Evolutionary conservation across 2,329 filamentous ascomycete species (phyloP), one percentile per base, ranked within the genome.

Genomic region (Pseudogymnoascus sp.): DNA sequence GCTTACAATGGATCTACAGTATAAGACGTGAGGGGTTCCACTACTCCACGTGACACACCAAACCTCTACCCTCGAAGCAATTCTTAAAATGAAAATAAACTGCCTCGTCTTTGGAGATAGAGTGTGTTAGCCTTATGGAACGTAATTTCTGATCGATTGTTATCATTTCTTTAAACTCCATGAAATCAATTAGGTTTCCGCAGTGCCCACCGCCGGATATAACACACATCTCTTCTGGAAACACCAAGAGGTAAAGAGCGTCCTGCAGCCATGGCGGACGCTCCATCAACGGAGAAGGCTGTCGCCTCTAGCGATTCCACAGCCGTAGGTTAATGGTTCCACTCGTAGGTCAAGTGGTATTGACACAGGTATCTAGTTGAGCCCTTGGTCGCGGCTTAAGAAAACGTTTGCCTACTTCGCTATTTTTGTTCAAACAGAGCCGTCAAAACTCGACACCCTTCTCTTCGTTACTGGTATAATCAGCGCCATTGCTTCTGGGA

Each of bases 401-500:
- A 57, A 57, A 57, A 7, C 51, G 1, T 57, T 57, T 29, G 51
- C 26, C 3, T 57, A 57, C 26, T 34, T 57, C 29, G 11, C 51
- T 18, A 57, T 57, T 12, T 57, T 57, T 57, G 29, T 57, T 57
- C 51, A 57, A 34, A 57, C 51, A 7, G 29, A 57, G 2, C 51
- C 68, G 14, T 61, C 63, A 31, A 21, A 42, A 39, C 23, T 63
- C 45, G 75, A 77, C 64, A 63, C 72, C 47, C 37, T 66, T 18
- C 69, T 75, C 26, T 69, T 80, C 47, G 63, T 76, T 61, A 69
- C 73, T 59, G 80, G 79, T 63, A 68, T 71, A 64, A 63, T 80
- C 39, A 75, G 76, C 62, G 80, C 83, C 63, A 81, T 83, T 39
- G 82, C 77, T 26, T 80, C 84, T 12, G 85, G 85, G 61, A 77